A percentile compares a stretch with the other conserved stretches of the same genome.
phyloP scores from a whole-genome alignment of 257 asterid species.

The Voacanga thouarsii region DNA sequence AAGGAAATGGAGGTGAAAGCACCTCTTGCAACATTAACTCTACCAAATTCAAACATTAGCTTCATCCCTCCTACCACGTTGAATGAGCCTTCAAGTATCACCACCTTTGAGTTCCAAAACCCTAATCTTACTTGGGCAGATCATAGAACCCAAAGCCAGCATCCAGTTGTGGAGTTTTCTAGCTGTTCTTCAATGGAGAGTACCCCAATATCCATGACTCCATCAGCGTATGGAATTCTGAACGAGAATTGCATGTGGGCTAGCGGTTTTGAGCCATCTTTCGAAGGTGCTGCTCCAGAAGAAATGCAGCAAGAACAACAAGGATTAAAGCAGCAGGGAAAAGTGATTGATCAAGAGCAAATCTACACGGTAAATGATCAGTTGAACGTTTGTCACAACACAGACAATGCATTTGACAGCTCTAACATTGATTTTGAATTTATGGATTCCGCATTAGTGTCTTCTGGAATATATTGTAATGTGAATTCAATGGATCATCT shows the following conservation, averaged over 20 bases:
- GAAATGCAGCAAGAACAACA: slow-evolving; percentile 17
- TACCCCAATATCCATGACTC: slow-evolving; percentile 15
- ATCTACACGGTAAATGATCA: slow-evolving; percentile 9
- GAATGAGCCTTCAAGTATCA: slow-evolving; percentile 7
- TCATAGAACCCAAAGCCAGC: slow-evolving; percentile 1
- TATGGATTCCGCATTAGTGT: slow-evolving; percentile 45
- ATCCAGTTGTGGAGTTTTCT: slow-evolving; percentile 30
- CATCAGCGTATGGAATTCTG: slow-evolving; percentile 26
- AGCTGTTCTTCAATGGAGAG: slow-evolving; percentile 30
- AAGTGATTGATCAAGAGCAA: slow-evolving; percentile 15
- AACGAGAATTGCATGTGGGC: slow-evolving; percentile 32
- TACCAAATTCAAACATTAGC: not conserved
- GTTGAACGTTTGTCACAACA: slow-evolving; percentile 9
- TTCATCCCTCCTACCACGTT: not conserved
- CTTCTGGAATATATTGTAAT: slow-evolving; percentile 37
- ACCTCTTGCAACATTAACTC: slow-evolving; percentile 11
- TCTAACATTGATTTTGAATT: slow-evolving; percentile 52
- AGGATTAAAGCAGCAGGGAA: slow-evolving; percentile 9
- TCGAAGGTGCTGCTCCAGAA: slow-evolving; percentile 13
- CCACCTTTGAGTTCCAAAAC: slow-evolving; percentile 24
- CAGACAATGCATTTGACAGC: slow-evolving; percentile 27
- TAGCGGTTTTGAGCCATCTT: slow-evolving; percentile 15
- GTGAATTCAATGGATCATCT: slow-evolving; percentile 48
- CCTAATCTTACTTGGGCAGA: slow-evolving; percentile 25
- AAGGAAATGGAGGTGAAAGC: slow-evolving; percentile 24